phyloP scores from a whole-genome alignment of 1,284 basidiomycete genomes.

The Cryptococcus sp. region DNA sequence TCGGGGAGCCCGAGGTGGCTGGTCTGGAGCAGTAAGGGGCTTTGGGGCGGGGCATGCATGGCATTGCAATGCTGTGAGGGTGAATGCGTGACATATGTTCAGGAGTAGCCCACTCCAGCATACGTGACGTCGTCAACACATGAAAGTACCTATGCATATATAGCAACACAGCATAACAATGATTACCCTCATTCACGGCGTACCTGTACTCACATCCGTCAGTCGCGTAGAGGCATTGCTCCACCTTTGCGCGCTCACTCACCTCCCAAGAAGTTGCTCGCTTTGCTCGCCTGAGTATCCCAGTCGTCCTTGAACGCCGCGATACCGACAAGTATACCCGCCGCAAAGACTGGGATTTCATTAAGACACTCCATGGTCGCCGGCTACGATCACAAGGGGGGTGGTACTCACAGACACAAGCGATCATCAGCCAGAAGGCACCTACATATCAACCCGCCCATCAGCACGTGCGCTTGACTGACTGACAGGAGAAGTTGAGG shows the following conservation, averaged over 20 bases:
- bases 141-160: background rate
- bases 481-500: slow-evolving; percentile 23
- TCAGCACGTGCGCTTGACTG: slow-evolving; percentile 52
- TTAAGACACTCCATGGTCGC: background rate
- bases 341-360: slow-evolving; percentile 60
- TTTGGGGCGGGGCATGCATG: background rate
- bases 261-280: slow-evolving; percentile 44
- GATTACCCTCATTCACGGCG: slow-evolving; percentile 6
- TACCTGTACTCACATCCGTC: slow-evolving; percentile 4
- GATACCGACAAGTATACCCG: slow-evolving; percentile 76
- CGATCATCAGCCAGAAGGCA: slow-evolving; percentile 81
- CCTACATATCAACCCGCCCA: slow-evolving; percentile 57
- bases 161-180: background rate
- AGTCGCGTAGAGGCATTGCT: background rate
- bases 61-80: background rate
- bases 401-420: slow-evolving; percentile 59
- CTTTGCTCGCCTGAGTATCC: slow-evolving; percentile 35
- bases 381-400: no score
- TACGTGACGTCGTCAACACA: no score
- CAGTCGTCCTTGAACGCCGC: slow-evolving; percentile 71
- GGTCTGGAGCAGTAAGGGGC: no score
- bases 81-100: background rate
- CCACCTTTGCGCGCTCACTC: slow-evolving; percentile 13
- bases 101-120: no score
- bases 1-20: slow-evolving; percentile 6